Evolutionary conservation across 2,329 filamentous ascomycete genomes (phyloP).

Genomic region (Cucurbitaria berberidis): DNA sequence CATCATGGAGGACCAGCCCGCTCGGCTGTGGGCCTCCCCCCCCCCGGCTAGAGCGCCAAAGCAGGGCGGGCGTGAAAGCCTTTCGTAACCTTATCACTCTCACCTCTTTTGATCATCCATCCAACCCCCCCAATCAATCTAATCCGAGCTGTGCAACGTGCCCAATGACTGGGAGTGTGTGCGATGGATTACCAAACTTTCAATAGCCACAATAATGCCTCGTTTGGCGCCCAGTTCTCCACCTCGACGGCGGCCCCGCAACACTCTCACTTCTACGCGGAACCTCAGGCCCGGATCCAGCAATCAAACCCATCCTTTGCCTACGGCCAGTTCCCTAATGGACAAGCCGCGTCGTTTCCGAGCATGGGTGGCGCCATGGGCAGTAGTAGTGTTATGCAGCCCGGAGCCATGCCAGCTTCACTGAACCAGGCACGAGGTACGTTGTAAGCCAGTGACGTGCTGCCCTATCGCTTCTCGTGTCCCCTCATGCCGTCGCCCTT

Average conservation of each 20-base stretch:
- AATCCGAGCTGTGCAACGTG: slow-evolving; percentile 47
- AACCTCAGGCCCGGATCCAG: slow-evolving; percentile 45
- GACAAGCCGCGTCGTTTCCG: slow-evolving; percentile 39
- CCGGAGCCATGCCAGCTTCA: slow-evolving; percentile 44
- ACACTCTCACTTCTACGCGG: slow-evolving; percentile 38
- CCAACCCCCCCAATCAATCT: slow-evolving; percentile 48
- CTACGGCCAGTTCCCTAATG: slow-evolving; percentile 42
- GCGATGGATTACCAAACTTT: slow-evolving; percentile 49
- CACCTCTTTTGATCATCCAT: slow-evolving; percentile 40
- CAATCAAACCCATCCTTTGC: slow-evolving; percentile 41
- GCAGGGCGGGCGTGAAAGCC: background rate
- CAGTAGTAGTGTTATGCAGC: slow-evolving; percentile 35
- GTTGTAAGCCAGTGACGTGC: slow-evolving; percentile 45
- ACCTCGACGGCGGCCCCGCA: slow-evolving; percentile 42
- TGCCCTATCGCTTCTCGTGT: slow-evolving; percentile 20
- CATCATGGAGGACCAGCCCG: slow-evolving; percentile 4
- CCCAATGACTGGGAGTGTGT: slow-evolving; percentile 44
- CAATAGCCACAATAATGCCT: slow-evolving; percentile 44
- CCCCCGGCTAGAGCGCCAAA: background rate
- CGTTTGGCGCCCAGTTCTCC: slow-evolving; percentile 43
- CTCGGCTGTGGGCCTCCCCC: slow-evolving; percentile 16
- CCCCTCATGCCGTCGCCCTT: slow-evolving; percentile 12
- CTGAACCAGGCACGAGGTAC: slow-evolving; percentile 30
- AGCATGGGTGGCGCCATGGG: slow-evolving; percentile 21
- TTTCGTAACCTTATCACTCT: slow-evolving; percentile 38